Percentiles rank a stretch among this genome's conserved stretches.
phyloP scores from a whole-genome alignment of 345 rosid species.

The Euphorbia peplus region DNA sequence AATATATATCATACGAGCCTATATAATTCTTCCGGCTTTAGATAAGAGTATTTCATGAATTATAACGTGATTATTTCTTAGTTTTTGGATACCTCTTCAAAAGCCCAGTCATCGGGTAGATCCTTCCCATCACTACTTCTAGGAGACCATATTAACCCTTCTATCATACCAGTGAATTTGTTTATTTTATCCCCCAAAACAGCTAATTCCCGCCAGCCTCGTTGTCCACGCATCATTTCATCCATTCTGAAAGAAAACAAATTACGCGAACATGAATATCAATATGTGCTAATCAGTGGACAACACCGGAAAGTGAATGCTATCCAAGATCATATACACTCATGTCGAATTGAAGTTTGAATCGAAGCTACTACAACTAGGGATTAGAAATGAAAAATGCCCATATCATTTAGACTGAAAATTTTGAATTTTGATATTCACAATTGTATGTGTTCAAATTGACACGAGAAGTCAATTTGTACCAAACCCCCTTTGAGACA shows the following conservation, averaged over 20 bases:
- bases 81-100: slow-evolving; percentile 58
- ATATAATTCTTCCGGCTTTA: background rate
- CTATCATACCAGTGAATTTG: slow-evolving; percentile 86
- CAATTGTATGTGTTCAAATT: too few species aligned
- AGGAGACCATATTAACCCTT: slow-evolving; percentile 95
- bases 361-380: too few species aligned
- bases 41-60: background rate
- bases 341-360: too few species aligned
- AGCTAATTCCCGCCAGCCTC: slow-evolving; percentile 94
- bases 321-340: too few species aligned
- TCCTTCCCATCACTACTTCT: slow-evolving; percentile 44
- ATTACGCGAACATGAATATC: background rate
- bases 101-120: slow-evolving; percentile 31
- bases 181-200: slow-evolving; percentile 77
- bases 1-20: too few species aligned
- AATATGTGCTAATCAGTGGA: background rate
- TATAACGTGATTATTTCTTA: slow-evolving; percentile 4
- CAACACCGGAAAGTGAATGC: too few species aligned
- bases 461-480: too few species aligned
- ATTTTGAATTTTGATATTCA: too few species aligned
- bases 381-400: too few species aligned
- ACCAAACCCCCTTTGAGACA: too few species aligned
- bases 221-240: slow-evolving; percentile 97
- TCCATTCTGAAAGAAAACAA: slow-evolving; percentile 61
- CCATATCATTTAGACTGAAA: too few species aligned